Percentiles rank a stretch among this genome's conserved stretches.
Conservation (phyloP, 768 basidiomycete species). For the Tylopilus vinaceipallidus region DNA sequence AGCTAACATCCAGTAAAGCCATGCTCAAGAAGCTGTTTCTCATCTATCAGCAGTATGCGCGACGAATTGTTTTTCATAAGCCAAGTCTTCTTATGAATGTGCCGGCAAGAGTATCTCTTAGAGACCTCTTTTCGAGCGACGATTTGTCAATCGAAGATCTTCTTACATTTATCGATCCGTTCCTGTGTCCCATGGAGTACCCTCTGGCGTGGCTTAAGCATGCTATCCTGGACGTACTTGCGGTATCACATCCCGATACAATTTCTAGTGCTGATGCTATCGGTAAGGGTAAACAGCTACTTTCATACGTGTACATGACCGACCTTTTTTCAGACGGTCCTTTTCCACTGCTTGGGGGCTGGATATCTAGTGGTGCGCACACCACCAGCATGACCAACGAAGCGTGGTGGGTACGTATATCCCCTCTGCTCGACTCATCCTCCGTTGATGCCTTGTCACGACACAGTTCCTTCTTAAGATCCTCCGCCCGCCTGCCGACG, state of each 20-base stretch:
- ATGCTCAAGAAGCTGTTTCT: neutral
- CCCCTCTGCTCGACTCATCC: neutral
- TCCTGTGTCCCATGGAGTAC: slow-evolving; percentile 4
- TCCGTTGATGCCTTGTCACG: neutral
- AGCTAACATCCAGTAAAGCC: neutral
- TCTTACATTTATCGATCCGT: slow-evolving; percentile 6
- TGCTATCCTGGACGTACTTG: slow-evolving; percentile 24
- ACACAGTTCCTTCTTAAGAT: slow-evolving; percentile 6
- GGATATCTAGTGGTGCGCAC: slow-evolving; percentile 30
- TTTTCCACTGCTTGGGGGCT: slow-evolving; percentile 29
- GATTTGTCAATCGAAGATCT: slow-evolving; percentile 29
- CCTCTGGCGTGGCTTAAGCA: slow-evolving; percentile 30
- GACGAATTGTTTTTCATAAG: slow-evolving; percentile 32
- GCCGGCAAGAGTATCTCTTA: slow-evolving; percentile 31
- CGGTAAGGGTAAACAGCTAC: neutral
- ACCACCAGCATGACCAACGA: slow-evolving; percentile 24
- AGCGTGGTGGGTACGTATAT: slow-evolving; percentile 33
- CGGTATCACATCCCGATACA: slow-evolving; percentile 6
- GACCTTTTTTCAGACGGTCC: slow-evolving; percentile 10
- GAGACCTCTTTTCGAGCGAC: slow-evolving; percentile 32
- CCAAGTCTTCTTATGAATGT: slow-evolving; percentile 28
- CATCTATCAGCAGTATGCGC: slow-evolving; percentile 23
- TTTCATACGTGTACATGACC: neutral
- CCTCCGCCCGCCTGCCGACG: slow-evolving; percentile 12
- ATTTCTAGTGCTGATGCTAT: slow-evolving; percentile 8